These are phyloP conservation scores for Esteya vermicola DNA, from an alignment of 2,329 filamentous ascomycete genomes.

Conservation along the genomic window DNA sequence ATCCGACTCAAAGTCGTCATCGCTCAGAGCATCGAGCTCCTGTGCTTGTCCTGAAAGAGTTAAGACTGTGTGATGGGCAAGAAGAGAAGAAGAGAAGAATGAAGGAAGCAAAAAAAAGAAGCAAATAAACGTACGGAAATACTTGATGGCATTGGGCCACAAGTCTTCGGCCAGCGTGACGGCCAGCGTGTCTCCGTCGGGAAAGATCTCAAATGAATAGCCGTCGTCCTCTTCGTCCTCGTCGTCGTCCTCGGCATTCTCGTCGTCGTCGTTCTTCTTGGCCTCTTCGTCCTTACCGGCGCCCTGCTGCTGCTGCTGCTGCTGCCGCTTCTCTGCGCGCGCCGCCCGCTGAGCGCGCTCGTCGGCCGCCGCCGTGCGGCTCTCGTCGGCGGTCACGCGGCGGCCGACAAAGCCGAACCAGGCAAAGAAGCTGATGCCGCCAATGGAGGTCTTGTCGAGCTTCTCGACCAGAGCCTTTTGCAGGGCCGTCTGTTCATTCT, in stretches of 20 bases:
- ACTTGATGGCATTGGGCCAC: constrained; percentile 77
- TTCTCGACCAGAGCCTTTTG: constrained; percentile 23
- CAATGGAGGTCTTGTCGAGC: constrained; percentile 46
- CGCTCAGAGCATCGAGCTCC: constrained; percentile 51
- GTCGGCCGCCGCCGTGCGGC: constrained; percentile 42
- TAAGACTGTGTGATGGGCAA: too few relatives aligned
- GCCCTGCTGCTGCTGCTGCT: constrained; percentile 18
- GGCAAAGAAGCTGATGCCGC: constrained; percentile 67
- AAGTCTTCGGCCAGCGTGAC: constrained; percentile 73
- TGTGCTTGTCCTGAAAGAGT: constrained; percentile 49
- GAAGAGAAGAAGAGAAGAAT: constrained; percentile 7
- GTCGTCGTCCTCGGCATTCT: constrained; percentile 41
- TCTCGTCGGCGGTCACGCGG: constrained; percentile 60
- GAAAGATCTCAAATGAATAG: constrained; percentile 69
- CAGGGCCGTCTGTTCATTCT: constrained; percentile 16
- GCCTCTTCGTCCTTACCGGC: constrained; percentile 32
- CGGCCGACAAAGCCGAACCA: constrained; percentile 72
- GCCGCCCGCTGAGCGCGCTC: constrained; percentile 26
- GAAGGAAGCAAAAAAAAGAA: background rate
- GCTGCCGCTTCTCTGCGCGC: constrained; percentile 13
- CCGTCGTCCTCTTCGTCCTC: constrained; percentile 22
- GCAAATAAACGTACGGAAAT: constrained; percentile 57
- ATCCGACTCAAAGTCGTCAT: constrained; percentile 54
- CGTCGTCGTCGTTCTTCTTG: constrained; percentile 35
- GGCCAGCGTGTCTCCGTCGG: constrained; percentile 73